Conservation (phyloP, 192 early-diverging fungal species). For the Coemansia reversa region DNA sequence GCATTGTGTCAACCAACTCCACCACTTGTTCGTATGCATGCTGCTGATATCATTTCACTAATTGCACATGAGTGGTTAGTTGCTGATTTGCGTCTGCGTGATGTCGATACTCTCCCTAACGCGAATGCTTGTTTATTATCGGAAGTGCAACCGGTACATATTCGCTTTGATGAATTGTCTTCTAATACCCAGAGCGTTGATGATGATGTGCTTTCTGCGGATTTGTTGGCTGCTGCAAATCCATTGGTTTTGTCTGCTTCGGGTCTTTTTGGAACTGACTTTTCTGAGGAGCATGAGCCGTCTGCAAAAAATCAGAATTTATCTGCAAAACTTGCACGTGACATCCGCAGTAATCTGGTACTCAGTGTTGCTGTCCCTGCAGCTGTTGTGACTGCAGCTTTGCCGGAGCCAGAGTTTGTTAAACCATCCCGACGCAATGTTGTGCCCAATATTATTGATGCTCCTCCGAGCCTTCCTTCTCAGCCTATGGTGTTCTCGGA, state of each 20-base stretch:
- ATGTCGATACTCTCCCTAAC: not conserved
- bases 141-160: conserved; percentile 23
- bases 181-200: not conserved
- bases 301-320: not conserved
- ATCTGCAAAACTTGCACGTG: conserved; percentile 11
- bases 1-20: conserved; percentile 78
- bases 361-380: conserved; percentile 29
- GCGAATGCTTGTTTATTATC: not conserved
- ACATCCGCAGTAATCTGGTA: conserved; percentile 33
- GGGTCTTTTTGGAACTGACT: conserved; percentile 25
- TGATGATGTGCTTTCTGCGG: conserved; percentile 21
- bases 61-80: conserved; percentile 29
- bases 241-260: conserved; percentile 19
- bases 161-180: conserved; percentile 30
- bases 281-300: not conserved
- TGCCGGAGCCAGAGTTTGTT: not conserved
- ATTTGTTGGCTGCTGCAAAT: conserved; percentile 6
- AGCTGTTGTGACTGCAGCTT: not conserved
- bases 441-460: conserved; percentile 2
- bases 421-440: not conserved
- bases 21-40: conserved; percentile 81
- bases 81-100: conserved; percentile 14
- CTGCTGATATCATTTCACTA: conserved; percentile 66
- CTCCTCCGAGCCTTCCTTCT: conserved; percentile 2
- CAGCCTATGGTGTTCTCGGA: conserved; percentile 36